Percentiles rank a stretch among this genome's conserved stretches.
Evolutionary conservation across 1,284 basidiomycete genomes (phyloP).

Genomic region (Fereydounia khargensis): DNA sequence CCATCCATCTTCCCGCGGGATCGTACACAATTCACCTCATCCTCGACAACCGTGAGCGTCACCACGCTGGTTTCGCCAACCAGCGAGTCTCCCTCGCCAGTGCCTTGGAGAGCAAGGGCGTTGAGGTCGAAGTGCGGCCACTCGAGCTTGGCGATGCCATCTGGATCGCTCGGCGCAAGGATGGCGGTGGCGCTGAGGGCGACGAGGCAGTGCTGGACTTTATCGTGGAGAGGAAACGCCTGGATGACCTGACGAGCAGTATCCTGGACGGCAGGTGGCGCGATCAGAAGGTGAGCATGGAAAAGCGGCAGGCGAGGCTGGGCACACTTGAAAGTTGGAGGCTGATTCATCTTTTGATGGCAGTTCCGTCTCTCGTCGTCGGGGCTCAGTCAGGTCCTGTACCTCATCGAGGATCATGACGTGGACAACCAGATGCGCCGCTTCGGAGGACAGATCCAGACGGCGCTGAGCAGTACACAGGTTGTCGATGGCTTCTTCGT

Average conservation of each 20-base stretch:
- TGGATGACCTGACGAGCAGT: conserved; percentile 63
- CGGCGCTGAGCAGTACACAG: conserved; percentile 62
- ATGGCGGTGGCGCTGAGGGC: conserved; percentile 42
- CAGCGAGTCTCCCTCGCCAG: conserved; percentile 21
- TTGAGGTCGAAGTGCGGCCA: conserved; percentile 61
- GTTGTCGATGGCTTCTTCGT: conserved; percentile 64
- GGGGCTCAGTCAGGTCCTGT: conserved; percentile 62
- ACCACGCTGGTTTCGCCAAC: conserved; percentile 9
- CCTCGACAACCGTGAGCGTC: conserved; percentile 62
- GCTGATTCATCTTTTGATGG: not conserved
- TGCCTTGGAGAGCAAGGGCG: conserved; percentile 44
- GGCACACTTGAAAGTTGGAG: too few species aligned
- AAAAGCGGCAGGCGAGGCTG: not conserved
- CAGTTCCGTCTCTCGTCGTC: conserved; percentile 62
- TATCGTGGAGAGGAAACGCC: conserved; percentile 64
- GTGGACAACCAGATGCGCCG: conserved; percentile 49
- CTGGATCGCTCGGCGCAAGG: conserved; percentile 62
- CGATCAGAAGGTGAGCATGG: conserved; percentile 61
- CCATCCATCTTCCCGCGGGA: conserved; percentile 60
- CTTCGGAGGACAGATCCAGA: conserved; percentile 55
- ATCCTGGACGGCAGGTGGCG: conserved; percentile 63
- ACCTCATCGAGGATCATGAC: conserved; percentile 64
- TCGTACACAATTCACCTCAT: conserved; percentile 63
- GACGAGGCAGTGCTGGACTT: conserved; percentile 63
- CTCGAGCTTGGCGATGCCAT: conserved; percentile 64